Evolutionary conservation across 2,329 filamentous ascomycete genomes (phyloP).

Genomic region (Alternaria conjuncta): DNA sequence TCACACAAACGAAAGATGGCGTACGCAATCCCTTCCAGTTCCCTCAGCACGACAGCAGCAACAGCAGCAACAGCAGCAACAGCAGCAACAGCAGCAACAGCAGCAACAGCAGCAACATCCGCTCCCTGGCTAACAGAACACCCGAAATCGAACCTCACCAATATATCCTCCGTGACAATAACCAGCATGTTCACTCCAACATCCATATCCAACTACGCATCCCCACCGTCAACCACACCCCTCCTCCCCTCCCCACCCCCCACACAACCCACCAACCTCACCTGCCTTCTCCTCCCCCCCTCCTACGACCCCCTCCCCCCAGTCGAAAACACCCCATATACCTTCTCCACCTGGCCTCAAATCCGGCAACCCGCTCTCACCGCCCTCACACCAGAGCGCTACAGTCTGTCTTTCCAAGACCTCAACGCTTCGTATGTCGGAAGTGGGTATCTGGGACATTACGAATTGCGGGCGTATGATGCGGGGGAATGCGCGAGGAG

Average conservation of each 20-base stretch:
- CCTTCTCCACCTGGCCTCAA: background rate
- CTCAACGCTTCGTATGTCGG: constrained; percentile 1
- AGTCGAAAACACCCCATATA: background rate
- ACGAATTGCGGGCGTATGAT: constrained; percentile 1
- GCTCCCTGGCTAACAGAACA: background rate
- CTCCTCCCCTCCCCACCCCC: no score
- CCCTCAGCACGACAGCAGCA: background rate
- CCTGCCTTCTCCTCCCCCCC: background rate
- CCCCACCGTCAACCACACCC: background rate
- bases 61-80: no score
- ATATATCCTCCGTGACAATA: background rate
- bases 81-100: no score
- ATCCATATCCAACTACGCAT: background rate
- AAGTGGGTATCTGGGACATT: background rate
- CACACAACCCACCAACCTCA: background rate
- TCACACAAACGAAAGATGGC: background rate
- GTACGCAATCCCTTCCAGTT: background rate
- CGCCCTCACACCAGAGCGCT: background rate
- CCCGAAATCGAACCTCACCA: background rate
- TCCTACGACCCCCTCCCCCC: background rate
- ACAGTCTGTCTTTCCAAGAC: background rate
- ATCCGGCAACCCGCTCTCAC: background rate
- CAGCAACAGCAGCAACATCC: background rate
- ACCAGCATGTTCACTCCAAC: background rate
- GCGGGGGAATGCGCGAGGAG: background rate